These are phyloP conservation scores for Cyberlindnera veronae DNA, from an alignment of 805 yeast genomes.

Conservation along the genomic window DNA sequence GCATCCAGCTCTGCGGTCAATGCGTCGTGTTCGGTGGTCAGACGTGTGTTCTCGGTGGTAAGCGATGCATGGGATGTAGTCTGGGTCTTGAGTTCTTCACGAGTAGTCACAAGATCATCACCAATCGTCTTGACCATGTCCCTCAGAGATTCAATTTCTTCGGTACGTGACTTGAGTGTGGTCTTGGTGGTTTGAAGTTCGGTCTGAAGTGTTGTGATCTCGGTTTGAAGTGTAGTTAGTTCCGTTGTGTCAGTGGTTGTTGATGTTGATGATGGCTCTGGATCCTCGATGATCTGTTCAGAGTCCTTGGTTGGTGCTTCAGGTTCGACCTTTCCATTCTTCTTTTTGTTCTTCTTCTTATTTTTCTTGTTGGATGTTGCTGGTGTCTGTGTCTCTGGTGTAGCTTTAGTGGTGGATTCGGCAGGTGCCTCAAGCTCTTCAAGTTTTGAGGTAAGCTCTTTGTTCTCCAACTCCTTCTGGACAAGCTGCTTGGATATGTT, in stretches of 20 bases:
- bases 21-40: not conserved
- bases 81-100: constrained; percentile 49
- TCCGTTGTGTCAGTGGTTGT: not conserved
- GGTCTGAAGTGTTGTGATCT: constrained; percentile 1
- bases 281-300: constrained; percentile 13
- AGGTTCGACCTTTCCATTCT: constrained; percentile 1
- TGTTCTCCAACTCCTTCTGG: constrained; percentile 1
- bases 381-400: not conserved
- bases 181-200: not conserved
- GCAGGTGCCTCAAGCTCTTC: not conserved
- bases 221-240: not conserved
- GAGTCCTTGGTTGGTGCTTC: constrained; percentile 25
- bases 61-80: constrained; percentile 6
- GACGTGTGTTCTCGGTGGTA: constrained; percentile 2
- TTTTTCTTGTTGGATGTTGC: constrained; percentile 11
- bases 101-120: constrained; percentile 69
- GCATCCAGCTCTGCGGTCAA: constrained; percentile 1
- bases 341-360: constrained; percentile 23
- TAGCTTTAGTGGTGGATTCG: not conserved
- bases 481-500: too few species aligned
- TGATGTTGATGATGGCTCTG: not conserved
- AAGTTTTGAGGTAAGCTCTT: not conserved
- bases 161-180: constrained; percentile 36
- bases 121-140: constrained; percentile 80
- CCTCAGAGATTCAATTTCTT: constrained; percentile 64